Base-by-base conservation (phyloP, 2,329 filamentous ascomycete genomes). In the Talaromyces sp. region DNA sequence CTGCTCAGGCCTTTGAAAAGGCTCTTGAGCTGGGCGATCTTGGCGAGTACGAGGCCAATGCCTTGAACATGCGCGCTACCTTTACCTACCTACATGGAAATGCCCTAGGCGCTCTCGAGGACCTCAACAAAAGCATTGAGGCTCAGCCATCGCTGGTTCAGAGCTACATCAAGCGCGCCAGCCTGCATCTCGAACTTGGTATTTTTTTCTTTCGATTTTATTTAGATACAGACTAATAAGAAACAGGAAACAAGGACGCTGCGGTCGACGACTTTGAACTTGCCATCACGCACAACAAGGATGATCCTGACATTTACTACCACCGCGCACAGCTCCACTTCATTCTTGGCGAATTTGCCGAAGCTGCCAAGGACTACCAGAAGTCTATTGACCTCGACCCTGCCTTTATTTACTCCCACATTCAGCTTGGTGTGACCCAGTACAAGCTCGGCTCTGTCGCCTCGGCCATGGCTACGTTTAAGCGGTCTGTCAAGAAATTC, bases 361-460 rank as follows among this genome's bases (percentile, higher is more conserved):
- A 96, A 68, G 95, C 95, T 4, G 93, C 95, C 63, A 96, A 96
- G 81, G 95, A 99, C 80, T 99, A 99, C 81, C 95, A 99, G 77
- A 97, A 96, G 81, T 98, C 95, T 2, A 99, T 99, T 71, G 95
- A 99, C 70, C 85, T 99, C 32, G 95, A 99, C 81, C 85, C 87
- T 69, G 88, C 91, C 68, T 99, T 99, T 78, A 99, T 99, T 81
- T 99, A 96, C 85, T 98, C 93, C 8, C 95, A 99, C 80, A 99
- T 99, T 72, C 95, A 99, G 79, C 90, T 99, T 51, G 95, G 95
- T 76, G 95, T 99, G 58, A 99, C 95, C 56, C 95, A 99, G 79
- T 99, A 99, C 84, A 99, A 99, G 88, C 96, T 98, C 90, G 95
- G 95, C 68, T 96, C 92, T 32, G 90, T 99, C 62, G 95, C 95